Evolutionary conservation across 2,329 filamentous ascomycete genomes (phyloP), one percentile per base, ranked within the genome.

Genomic region (Diaporthe citriasiana): DNA sequence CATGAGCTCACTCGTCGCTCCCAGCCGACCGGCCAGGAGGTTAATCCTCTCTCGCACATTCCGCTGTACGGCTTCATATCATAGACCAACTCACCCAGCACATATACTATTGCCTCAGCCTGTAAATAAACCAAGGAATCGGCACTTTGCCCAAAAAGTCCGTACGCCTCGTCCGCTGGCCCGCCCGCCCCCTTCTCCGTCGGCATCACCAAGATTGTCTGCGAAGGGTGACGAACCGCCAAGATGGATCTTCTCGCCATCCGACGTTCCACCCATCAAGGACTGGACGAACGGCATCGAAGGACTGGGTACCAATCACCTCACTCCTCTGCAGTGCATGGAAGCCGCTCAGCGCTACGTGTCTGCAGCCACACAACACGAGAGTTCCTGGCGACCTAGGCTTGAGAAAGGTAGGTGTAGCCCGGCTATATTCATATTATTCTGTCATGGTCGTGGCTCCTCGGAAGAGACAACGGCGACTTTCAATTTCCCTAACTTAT

Each of bases 261-360:
- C 60, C 50, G 79, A 83, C n/a, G 73, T 82, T 7, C 82, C 82
- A 1, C 74, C 75, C 0, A 72, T 77, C 1, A 59, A 75, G 22
- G 80, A 80, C 73, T 84, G 80, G 80, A 66, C 70, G 7, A 13
- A 40, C 3, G 65, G 73, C 15, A 71, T 74, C 10, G 30, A 70
- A 33, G 56, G 45, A 0, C 73, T 77, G 1, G 71, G 75, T 0
- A 72, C 78, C 30, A 65, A 63, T 2, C 75, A 78, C 47, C 71
- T 81, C 8, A 77, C 76, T 8, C 72, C 79, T 0, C 73, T 77
- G 15, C 75, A 78, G 45, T 80, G 78, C 69, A 53, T 76, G 33
- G 74, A 77, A 2, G 76, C 78, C 2, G 77, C 79, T 13, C 70
- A 19, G 35, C 72, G 63, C 2, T 83, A 82, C 74, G 79, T 77